Evolutionary conservation across 2,329 filamentous ascomycete species (phyloP).

Genomic region (Talaromyces sp.): DNA sequence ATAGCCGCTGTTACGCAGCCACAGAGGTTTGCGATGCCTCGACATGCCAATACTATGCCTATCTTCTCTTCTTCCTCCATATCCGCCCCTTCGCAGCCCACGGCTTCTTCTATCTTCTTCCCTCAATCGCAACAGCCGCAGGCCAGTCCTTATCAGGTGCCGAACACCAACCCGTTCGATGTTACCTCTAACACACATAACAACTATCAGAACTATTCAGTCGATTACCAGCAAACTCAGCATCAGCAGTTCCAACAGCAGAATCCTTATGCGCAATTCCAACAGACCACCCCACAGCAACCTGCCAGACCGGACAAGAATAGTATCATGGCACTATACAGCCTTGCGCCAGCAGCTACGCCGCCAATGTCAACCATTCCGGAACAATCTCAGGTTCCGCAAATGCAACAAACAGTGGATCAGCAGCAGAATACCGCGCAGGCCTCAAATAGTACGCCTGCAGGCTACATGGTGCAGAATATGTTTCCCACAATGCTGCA

Average conservation of each 20-base stretch:
- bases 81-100: conserved; percentile 19
- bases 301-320: conserved; percentile 44
- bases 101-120: conserved; percentile 26
- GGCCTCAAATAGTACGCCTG: conserved; percentile 20
- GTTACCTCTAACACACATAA: conserved; percentile 23
- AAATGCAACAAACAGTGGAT: conserved; percentile 20
- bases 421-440: conserved; percentile 14
- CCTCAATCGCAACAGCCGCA: conserved; percentile 24
- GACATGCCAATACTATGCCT: conserved; percentile 39
- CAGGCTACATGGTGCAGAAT: conserved; percentile 22
- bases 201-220: conserved; percentile 23
- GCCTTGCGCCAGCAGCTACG: conserved; percentile 34
- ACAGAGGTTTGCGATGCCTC: conserved; percentile 20
- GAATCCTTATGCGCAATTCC: conserved; percentile 12
- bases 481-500: conserved; percentile 20
- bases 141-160: conserved; percentile 16
- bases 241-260: conserved; percentile 21
- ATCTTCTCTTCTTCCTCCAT: conserved; percentile 22
- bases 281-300: conserved; percentile 33
- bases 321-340: conserved; percentile 45
- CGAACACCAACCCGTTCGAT: conserved; percentile 32
- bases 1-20: conserved; percentile 5
- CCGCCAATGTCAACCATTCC: conserved; percentile 26
- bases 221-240: conserved; percentile 20
- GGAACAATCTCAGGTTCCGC: conserved; percentile 26